Percentiles rank a stretch among this genome's conserved stretches.
Conservation (phyloP, 495 filamentous ascomycete genomes). For the Diplogelasinospora grovesii region DNA sequence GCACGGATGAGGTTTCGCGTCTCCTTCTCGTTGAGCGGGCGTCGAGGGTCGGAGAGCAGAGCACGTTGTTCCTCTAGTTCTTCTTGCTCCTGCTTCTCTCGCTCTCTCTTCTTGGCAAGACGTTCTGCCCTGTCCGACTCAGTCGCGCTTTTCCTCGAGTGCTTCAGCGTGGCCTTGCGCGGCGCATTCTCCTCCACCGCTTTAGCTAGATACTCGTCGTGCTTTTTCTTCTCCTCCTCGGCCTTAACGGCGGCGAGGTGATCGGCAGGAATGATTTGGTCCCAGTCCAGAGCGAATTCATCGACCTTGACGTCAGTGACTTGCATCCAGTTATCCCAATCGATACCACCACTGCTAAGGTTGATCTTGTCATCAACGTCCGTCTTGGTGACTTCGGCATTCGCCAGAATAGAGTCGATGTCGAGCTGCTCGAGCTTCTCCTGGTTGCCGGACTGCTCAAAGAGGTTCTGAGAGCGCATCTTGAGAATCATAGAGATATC, state of each 20-base stretch:
- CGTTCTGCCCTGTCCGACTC: slow-evolving; percentile 75
- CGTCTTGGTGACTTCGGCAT: slow-evolving; percentile 91
- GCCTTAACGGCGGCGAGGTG: slow-evolving; percentile 81
- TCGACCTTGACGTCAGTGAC: slow-evolving; percentile 93
- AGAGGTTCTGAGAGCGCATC: slow-evolving; percentile 91
- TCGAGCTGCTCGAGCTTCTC: slow-evolving; percentile 96
- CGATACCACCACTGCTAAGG: slow-evolving; percentile 65
- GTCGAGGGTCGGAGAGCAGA: slow-evolving; percentile 66
- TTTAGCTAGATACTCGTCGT: slow-evolving; percentile 74
- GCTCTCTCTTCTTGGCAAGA: slow-evolving; percentile 84
- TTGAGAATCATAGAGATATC: slow-evolving; percentile 92
- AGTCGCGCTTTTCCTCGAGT: slow-evolving; percentile 52
- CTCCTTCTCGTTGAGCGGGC: slow-evolving; percentile 83
- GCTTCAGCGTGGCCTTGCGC: slow-evolving; percentile 58
- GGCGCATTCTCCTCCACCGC: slow-evolving; percentile 82
- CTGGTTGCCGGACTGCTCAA: slow-evolving; percentile 93
- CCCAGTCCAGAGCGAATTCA: slow-evolving; percentile 75
- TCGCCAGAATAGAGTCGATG: slow-evolving; percentile 91
- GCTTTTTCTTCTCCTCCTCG: slow-evolving; percentile 74
- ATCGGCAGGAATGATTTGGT: slow-evolving; percentile 94
- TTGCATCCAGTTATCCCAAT: slow-evolving; percentile 92
- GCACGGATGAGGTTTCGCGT: slow-evolving; percentile 81
- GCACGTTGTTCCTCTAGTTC: slow-evolving; percentile 54
- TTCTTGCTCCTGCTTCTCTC: slow-evolving; percentile 59
- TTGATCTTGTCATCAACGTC: slow-evolving; percentile 65